phyloP scores from a whole-genome alignment of 495 filamentous ascomycete genomes.

The Amniculicola lignicola region DNA sequence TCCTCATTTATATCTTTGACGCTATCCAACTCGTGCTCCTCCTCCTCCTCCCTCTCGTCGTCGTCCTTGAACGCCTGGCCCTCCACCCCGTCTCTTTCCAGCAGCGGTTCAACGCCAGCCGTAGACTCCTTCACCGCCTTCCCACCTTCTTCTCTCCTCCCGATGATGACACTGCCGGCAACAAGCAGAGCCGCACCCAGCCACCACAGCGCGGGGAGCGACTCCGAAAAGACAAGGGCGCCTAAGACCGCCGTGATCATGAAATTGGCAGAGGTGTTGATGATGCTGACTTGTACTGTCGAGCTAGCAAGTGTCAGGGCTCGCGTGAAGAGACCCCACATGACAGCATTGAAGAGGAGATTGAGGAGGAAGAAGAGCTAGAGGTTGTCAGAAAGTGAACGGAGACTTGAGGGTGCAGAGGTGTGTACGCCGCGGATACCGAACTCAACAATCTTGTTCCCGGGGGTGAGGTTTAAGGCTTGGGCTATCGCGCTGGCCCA shows the following conservation, averaged over 20 bases:
- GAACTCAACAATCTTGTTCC: slow-evolving; percentile 58
- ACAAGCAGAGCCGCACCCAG: slow-evolving; percentile 79
- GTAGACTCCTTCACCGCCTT: slow-evolving; percentile 18
- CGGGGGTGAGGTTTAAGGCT: slow-evolving; percentile 54
- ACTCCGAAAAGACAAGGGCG: slow-evolving; percentile 67
- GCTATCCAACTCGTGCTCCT: slow-evolving; percentile 20
- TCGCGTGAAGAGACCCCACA: slow-evolving; percentile 89
- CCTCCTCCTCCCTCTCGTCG: slow-evolving; percentile 9
- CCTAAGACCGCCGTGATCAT: slow-evolving; percentile 85
- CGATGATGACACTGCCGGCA: slow-evolving; percentile 86
- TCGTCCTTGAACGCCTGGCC: slow-evolving; percentile 11
- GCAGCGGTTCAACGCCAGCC: slow-evolving; percentile 23
- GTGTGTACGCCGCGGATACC: slow-evolving; percentile 65
- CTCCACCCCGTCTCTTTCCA: slow-evolving; percentile 5
- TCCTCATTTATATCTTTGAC: slow-evolving; percentile 25
- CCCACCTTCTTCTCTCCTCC: slow-evolving; percentile 65
- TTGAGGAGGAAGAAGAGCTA: slow-evolving; percentile 87
- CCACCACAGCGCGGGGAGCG: slow-evolving; percentile 80
- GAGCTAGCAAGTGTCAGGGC: slow-evolving; percentile 79
- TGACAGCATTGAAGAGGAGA: slow-evolving; percentile 83
- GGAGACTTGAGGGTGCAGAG: slow-evolving; percentile 1
- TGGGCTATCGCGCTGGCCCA: slow-evolving; percentile 63
- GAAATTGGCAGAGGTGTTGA: slow-evolving; percentile 94
- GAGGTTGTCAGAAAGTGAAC: neutral
- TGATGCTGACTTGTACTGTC: slow-evolving; percentile 85